A percentile compares a stretch with the other conserved stretches of the same genome.
These are phyloP conservation scores for Diaporthe citrichinensis DNA, from an alignment of 2,329 filamentous ascomycete species.

Conservation along the genomic window DNA sequence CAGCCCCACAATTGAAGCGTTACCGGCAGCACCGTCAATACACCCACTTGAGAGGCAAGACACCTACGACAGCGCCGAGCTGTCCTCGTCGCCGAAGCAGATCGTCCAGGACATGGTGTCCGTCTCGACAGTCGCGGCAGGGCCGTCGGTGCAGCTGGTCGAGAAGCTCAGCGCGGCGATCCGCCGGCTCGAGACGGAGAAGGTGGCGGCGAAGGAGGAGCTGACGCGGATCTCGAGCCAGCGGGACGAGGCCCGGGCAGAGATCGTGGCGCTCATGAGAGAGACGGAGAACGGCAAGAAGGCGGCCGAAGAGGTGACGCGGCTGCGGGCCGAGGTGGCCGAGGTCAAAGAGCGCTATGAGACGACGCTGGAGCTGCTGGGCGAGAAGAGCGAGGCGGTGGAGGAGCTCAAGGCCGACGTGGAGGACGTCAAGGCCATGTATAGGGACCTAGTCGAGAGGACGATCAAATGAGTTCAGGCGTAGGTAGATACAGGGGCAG, in stretches of 20 bases:
- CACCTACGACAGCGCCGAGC: slow-evolving; percentile 66
- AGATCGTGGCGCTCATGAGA: slow-evolving; percentile 92
- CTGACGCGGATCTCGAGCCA: slow-evolving; percentile 84
- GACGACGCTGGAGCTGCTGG: slow-evolving; percentile 92
- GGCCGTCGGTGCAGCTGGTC: slow-evolving; percentile 93
- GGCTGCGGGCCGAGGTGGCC: slow-evolving; percentile 77
- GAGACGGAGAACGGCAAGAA: slow-evolving; percentile 81
- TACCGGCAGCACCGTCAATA: slow-evolving; percentile 56
- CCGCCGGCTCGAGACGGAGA: slow-evolving; percentile 90
- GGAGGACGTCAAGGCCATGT: slow-evolving; percentile 94
- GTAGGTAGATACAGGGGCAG: not conserved
- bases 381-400: slow-evolving; percentile 96
- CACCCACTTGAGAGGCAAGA: slow-evolving; percentile 63
- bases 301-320: slow-evolving; percentile 71
- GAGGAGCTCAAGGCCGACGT: slow-evolving; percentile 93
- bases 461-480: slow-evolving; percentile 73
- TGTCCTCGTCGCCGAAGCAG: slow-evolving; percentile 73
- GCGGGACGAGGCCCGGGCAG: slow-evolving; percentile 89
- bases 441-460: slow-evolving; percentile 90
- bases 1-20: slow-evolving; percentile 64
- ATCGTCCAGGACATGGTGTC: slow-evolving; percentile 88
- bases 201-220: slow-evolving; percentile 90
- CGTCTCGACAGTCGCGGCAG: slow-evolving; percentile 89
- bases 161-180: slow-evolving; percentile 97
- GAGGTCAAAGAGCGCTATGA: slow-evolving; percentile 85